Evolutionary conservation across 306 rosid genomes (phyloP).

Genomic region (Acacia confusa): DNA sequence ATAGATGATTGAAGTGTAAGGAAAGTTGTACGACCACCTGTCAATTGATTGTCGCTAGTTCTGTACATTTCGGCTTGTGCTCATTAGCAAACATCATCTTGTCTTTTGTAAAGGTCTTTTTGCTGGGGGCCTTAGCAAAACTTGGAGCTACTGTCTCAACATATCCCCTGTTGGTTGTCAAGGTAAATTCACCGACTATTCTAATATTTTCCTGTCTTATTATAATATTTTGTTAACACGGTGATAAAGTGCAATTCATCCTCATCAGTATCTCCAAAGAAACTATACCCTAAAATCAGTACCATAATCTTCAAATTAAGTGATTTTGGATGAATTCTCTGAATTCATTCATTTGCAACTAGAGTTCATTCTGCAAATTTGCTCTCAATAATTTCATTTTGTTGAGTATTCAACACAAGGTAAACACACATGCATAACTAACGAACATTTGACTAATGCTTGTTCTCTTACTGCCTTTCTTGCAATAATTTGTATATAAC

Average conservation of each 20-base stretch:
- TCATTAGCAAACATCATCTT: constrained; percentile 29
- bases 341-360: neutral
- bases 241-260: neutral
- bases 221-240: neutral
- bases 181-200: constrained; percentile 48
- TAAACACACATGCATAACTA: neutral
- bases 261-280: neutral
- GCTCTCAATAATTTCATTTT: neutral
- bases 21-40: constrained; percentile 14
- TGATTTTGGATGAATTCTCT: constrained; percentile 1
- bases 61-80: constrained; percentile 23
- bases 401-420: neutral
- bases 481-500: neutral
- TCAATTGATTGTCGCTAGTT: constrained; percentile 24
- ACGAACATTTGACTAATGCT: constrained; percentile 7
- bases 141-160: constrained; percentile 84
- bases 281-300: neutral
- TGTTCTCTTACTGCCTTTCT: constrained; percentile 22
- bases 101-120: constrained; percentile 54
- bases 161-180: constrained; percentile 78
- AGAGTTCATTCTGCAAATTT: neutral
- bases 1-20: constrained; percentile 19
- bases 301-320: neutral
- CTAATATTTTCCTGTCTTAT: constrained; percentile 18
- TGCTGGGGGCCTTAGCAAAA: constrained; percentile 82